Evolutionary conservation across 352 stramenopile species (phyloP).

Genomic region (Nothophytophthora sp.): DNA sequence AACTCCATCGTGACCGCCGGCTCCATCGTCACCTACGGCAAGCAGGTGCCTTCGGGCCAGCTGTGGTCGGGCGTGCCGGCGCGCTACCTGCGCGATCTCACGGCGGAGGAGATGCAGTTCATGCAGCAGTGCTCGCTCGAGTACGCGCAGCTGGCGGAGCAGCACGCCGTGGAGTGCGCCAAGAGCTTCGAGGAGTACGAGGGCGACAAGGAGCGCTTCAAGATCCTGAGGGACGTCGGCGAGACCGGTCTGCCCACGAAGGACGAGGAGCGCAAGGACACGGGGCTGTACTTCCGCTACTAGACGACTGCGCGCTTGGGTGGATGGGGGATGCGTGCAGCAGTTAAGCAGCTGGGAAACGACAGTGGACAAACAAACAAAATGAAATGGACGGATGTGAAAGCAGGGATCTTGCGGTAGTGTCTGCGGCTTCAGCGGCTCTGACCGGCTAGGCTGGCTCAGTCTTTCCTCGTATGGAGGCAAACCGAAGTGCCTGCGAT

Average conservation of each 20-base stretch:
- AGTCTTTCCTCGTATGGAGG: conserved; percentile 7
- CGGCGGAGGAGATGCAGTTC: conserved; percentile 85
- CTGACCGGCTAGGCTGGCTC: too few relatives aligned
- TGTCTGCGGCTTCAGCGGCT: too few relatives aligned
- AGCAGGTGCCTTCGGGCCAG: conserved; percentile 89
- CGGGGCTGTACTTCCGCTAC: conserved; percentile 89
- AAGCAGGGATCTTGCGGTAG: neutral
- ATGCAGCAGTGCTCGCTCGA: conserved; percentile 89
- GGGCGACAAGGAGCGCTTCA: conserved; percentile 69
- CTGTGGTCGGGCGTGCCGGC: conserved; percentile 87
- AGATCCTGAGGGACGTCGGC: conserved; percentile 80
- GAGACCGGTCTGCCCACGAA: conserved; percentile 80
- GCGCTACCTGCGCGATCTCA: conserved; percentile 85
- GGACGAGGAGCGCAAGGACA: conserved; percentile 71
- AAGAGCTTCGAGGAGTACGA: conserved; percentile 88
- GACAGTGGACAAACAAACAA: conserved; percentile 27
- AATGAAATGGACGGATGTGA: conserved; percentile 38
- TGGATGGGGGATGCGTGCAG: conserved; percentile 12
- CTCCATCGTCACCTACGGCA: conserved; percentile 87
- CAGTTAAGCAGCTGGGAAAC: conserved; percentile 12
- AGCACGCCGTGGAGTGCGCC: conserved; percentile 72
- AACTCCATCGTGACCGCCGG: conserved; percentile 91
- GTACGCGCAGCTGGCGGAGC: conserved; percentile 77
- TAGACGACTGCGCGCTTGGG: conserved; percentile 42
- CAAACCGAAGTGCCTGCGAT: too few relatives aligned